Evolutionary conservation across 352 stramenopile genomes (phyloP).

Genomic region (Pythium diclinum): DNA sequence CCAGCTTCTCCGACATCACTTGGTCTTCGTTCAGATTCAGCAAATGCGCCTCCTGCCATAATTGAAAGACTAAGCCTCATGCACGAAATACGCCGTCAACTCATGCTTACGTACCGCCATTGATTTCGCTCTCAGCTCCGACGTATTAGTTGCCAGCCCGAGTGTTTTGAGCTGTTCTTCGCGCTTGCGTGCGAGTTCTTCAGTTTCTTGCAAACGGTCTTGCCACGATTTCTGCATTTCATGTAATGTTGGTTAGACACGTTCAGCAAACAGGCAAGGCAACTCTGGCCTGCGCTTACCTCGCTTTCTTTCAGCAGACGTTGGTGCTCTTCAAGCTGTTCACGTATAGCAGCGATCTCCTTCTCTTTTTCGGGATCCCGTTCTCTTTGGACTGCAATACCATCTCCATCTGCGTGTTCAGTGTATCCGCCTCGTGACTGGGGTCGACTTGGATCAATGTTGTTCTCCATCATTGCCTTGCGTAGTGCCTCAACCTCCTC

Average conservation of each 20-base stretch:
- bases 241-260: background rate
- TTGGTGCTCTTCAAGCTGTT: constrained; percentile 79
- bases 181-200: constrained; percentile 77
- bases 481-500: constrained; percentile 69
- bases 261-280: background rate
- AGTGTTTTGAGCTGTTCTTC: constrained; percentile 77
- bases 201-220: constrained; percentile 71
- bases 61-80: background rate
- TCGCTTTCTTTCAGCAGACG: constrained; percentile 72
- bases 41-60: constrained; percentile 58
- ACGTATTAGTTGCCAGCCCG: constrained; percentile 52
- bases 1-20: constrained; percentile 78
- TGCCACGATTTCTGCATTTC: constrained; percentile 70
- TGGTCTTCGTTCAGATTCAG: constrained; percentile 88
- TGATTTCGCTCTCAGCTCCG: constrained; percentile 55
- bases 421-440: constrained; percentile 38
- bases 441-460: constrained; percentile 41
- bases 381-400: constrained; percentile 2
- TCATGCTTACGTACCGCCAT: constrained; percentile 31
- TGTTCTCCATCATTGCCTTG: constrained; percentile 74
- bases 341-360: constrained; percentile 58
- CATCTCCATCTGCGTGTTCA: constrained; percentile 25
- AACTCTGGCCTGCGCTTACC: constrained; percentile 21
- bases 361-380: constrained; percentile 48
- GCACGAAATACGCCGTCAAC: background rate